phyloP scores from a whole-genome alignment of 345 rosid genomes.

The Citrus hindsii region DNA sequence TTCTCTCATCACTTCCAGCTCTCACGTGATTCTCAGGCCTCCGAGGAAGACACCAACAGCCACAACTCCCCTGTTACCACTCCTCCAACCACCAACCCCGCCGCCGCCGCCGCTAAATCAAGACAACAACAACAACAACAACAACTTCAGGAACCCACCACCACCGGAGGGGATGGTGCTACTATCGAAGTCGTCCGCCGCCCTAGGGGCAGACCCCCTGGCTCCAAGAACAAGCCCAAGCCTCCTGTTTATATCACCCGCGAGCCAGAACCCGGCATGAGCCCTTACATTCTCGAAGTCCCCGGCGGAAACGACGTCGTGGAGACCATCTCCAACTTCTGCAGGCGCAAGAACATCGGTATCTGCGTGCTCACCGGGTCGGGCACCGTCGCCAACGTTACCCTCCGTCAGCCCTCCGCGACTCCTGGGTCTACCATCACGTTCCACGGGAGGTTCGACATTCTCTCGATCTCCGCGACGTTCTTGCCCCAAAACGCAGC shows the following conservation, averaged over 20 bases:
- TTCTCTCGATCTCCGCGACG: conserved; percentile 83
- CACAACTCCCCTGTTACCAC: conserved; percentile 13
- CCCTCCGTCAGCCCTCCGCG: conserved; percentile 81
- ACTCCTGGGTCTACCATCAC: conserved; percentile 70
- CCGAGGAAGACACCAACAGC: conserved; percentile 22
- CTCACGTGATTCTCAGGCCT: conserved; percentile 33
- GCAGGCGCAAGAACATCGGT: conserved; percentile 56
- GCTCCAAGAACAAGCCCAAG: conserved; percentile 83
- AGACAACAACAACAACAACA: not conserved
- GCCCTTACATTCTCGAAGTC: conserved; percentile 87
- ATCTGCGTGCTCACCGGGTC: conserved; percentile 73
- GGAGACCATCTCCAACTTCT: conserved; percentile 56
- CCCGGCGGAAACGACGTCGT: conserved; percentile 74
- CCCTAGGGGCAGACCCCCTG: conserved; percentile 87
- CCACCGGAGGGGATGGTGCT: conserved; percentile 47
- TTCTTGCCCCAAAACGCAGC: conserved; percentile 52
- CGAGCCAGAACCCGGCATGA: conserved; percentile 68
- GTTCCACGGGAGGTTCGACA: conserved; percentile 86
- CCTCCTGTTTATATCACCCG: conserved; percentile 64
- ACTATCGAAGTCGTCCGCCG: conserved; percentile 74
- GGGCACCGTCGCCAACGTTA: conserved; percentile 84
- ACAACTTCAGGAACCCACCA: not conserved
- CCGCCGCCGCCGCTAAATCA: conserved; percentile 6
- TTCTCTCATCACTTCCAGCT: conserved; percentile 49
- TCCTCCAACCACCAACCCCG: conserved; percentile 6